A percentile compares a stretch with the other conserved stretches of the same genome.
phyloP scores from a whole-genome alignment of 768 basidiomycete species.

The Tephrocybe sp. region DNA sequence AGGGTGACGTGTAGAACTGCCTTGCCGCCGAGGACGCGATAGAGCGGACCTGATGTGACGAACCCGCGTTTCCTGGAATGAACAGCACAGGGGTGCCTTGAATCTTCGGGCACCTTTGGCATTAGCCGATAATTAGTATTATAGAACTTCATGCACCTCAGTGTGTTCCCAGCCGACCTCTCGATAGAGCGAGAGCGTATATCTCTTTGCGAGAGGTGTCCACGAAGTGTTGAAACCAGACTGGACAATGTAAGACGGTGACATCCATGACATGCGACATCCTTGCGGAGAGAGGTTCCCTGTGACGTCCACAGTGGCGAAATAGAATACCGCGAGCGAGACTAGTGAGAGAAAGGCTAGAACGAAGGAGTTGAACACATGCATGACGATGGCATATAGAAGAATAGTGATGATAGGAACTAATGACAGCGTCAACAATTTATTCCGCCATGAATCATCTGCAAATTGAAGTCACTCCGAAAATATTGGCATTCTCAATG shows the following conservation, averaged over 20 bases:
- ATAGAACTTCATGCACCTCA: conserved; percentile 42
- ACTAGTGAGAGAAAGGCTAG: conserved; percentile 37
- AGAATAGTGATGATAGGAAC: neutral
- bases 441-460: no score
- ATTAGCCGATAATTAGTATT: neutral
- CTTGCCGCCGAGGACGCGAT: conserved; percentile 90
- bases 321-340: conserved; percentile 38
- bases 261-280: conserved; percentile 98
- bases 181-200: conserved; percentile 89
- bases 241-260: conserved; percentile 83
- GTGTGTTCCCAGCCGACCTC: conserved; percentile 81
- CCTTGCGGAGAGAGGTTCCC: conserved; percentile 76
- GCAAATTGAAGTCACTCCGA: no score
- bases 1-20: conserved; percentile 72
- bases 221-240: conserved; percentile 63
- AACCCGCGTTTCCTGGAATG: conserved; percentile 97
- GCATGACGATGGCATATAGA: conserved; percentile 20
- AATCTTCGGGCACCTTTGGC: conserved; percentile 4
- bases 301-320: conserved; percentile 43
- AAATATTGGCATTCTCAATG: neutral
- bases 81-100: conserved; percentile 86
- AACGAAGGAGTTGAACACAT: conserved; percentile 26
- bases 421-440: no score
- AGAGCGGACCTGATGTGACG: conserved; percentile 89
- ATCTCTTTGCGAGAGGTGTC: conserved; percentile 72